Percentiles rank a stretch among this genome's conserved stretches.
Evolutionary conservation across 2,329 filamentous ascomycete species (phyloP).

Genomic region (Penicillium carneum): DNA sequence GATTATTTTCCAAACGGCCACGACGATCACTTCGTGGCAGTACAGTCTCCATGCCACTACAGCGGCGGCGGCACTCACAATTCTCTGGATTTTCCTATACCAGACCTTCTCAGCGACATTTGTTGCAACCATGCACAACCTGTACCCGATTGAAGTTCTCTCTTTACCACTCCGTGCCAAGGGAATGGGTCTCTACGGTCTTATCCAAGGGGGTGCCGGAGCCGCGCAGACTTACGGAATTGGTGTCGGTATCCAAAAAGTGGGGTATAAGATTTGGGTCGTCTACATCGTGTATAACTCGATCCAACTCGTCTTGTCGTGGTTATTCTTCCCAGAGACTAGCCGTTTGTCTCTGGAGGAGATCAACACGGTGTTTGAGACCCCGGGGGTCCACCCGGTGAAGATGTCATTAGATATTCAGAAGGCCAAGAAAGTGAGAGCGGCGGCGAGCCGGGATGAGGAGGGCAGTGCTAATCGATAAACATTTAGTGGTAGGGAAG

Average conservation of each 20-base stretch:
- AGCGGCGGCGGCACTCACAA: slow-evolving; percentile 52
- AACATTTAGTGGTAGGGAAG: background rate
- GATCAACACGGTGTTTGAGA: slow-evolving; percentile 66
- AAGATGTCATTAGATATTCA: slow-evolving; percentile 55
- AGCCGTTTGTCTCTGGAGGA: slow-evolving; percentile 61
- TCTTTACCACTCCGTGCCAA: slow-evolving; percentile 55
- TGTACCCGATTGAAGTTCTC: slow-evolving; percentile 57
- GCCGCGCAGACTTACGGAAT: slow-evolving; percentile 58
- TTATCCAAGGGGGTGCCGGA: slow-evolving; percentile 56
- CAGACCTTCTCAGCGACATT: slow-evolving; percentile 57
- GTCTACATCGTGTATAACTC: slow-evolving; percentile 61
- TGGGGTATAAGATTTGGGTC: slow-evolving; percentile 61
- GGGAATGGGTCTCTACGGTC: slow-evolving; percentile 56
- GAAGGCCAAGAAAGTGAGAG: slow-evolving; percentile 49
- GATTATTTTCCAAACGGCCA: slow-evolving; percentile 55
- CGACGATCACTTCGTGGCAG: slow-evolving; percentile 59
- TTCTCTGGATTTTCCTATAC: slow-evolving; percentile 60
- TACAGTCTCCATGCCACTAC: slow-evolving; percentile 45
- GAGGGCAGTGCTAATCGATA: slow-evolving; percentile 14
- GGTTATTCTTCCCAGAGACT: slow-evolving; percentile 63
- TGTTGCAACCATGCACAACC: slow-evolving; percentile 59
- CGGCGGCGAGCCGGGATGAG: slow-evolving; percentile 31
- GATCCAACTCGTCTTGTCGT: slow-evolving; percentile 56
- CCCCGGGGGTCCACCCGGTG: slow-evolving; percentile 52
- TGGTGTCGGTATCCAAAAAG: slow-evolving; percentile 55